Percentiles rank a stretch among this genome's conserved stretches.
These are phyloP conservation scores for Gymnopus androsaceus DNA, from an alignment of 1,284 basidiomycete genomes.

Conservation along the genomic window DNA sequence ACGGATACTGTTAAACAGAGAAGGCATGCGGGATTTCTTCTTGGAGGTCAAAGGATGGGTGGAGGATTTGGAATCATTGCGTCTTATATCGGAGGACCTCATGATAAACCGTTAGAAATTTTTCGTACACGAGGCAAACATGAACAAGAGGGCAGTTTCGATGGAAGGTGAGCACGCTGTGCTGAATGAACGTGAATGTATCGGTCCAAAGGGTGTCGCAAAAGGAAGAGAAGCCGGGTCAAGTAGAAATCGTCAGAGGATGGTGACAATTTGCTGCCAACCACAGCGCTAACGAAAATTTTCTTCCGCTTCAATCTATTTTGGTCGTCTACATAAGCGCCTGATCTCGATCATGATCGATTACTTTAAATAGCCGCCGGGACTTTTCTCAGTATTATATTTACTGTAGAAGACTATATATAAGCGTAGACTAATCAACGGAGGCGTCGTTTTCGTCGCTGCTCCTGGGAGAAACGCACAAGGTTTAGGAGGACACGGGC, in stretches of 20 bases:
- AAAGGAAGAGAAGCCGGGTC: not conserved
- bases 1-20: slow-evolving; percentile 65
- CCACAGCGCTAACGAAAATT: not conserved
- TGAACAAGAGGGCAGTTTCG: slow-evolving; percentile 29
- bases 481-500: no score
- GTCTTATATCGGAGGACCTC: slow-evolving; percentile 27
- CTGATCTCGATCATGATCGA: not conserved
- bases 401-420: no score
- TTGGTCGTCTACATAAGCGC: no score
- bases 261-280: slow-evolving; percentile 7
- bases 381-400: no score
- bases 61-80: slow-evolving; percentile 26
- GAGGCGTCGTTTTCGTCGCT: no score
- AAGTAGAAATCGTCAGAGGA: not conserved
- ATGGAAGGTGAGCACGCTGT: slow-evolving; percentile 9
- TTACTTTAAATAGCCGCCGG: no score
- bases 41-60: slow-evolving; percentile 27
- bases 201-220: slow-evolving; percentile 1
- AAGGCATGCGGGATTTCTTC: slow-evolving; percentile 41
- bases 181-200: not conserved
- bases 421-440: no score
- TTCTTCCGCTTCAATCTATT: no score
- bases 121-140: slow-evolving; percentile 49
- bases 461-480: no score
- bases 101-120: slow-evolving; percentile 43